Evolutionary conservation across 257 asterid species (phyloP), one percentile per base, ranked within the genome.

Genomic region (Solanum arcanum): DNA sequence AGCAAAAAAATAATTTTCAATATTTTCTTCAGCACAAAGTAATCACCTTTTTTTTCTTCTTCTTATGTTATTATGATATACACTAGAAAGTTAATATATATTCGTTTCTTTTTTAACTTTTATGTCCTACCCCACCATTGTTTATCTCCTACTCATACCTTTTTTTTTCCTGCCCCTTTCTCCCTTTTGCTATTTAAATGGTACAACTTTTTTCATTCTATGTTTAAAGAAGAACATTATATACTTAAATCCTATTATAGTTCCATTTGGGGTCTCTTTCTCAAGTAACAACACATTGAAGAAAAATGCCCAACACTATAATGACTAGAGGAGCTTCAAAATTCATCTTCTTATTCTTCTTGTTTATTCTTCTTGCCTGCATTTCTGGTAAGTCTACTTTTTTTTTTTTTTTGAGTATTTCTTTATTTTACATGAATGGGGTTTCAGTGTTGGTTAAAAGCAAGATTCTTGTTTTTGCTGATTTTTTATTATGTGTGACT

Each of bases 21-120:
- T 84, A 88, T 89, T 90, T 88, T 93, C 98, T 95, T 95, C 93
- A 72, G 88, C 82, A 77, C 95, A 95, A 96, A 96, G 99, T 27
- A 96, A 95, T 21, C 62, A 52, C 92, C 86, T 93, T 90, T 92
- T 89, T 88, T 92, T 88, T 88, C 37, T 88, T 10, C 72, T 20
- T 37, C 87, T 69, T 83, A 47, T 86, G 49, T 78, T 44, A 59
- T 59, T 33, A 68, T 68, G 13, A 86, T 87, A 88, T 88, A 92
- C 46, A 29, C 78, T 85, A 73, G 31, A 81, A 81, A 47, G 85
- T 86, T 83, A 62, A 62, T 62, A 91, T 89, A 94, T 90, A 90
- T 89, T 92, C 93, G 68, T 81, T 56, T 86, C 83, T 84, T 92
- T 90, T 92, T 93, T 6, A 59, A 75, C 95, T 91, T 93, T 93